Base-by-base conservation (phyloP, 192 early-diverging fungal genomes). In the Linderina pennispora region DNA sequence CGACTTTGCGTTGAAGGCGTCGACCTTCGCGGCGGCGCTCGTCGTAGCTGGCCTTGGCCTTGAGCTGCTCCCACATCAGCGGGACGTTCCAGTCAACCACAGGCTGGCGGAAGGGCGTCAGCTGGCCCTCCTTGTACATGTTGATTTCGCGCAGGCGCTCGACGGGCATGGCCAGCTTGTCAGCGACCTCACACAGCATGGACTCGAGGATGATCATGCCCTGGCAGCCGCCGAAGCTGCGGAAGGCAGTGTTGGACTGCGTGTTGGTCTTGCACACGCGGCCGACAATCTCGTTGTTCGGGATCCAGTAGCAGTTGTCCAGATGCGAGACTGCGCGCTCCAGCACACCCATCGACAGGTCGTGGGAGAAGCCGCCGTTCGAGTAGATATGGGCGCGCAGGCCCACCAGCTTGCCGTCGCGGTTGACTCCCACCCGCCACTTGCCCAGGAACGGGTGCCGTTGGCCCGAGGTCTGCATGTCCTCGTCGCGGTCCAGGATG, bases 201-300 rank as follows among this genome's bases (percentile, higher is more conserved):
- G 79, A 80, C 65, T 91, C 89, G 9, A 77, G 75, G 34, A 91
- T 68, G 49, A 91, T 74, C 83, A 89, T 87, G 28, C 83, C 88
- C 65, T 93, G 88, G 39, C 88, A 87, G 16, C 76, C 87, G 39
- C 91, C 91, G 51, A 91, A 93, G 21, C 89, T 80, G 50, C 91
- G 76, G 77, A 90, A 85, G 3, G 91, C 89, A 34, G 89, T 91
- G 71, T 90, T 91, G 47, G 86, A 85, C 53, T 85, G 80, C 24
- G 81, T 77, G 72, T 91, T 90, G 37, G 91, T 91, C 43, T 80
- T 81, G 58, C 88, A 90, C 20, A 89, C 59, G 33, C 71, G 64
- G 34, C 91, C 91, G 19, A 57, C 52, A 26, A 86, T 63, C 34
- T 78, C 70, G 6, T 82, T 54, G 56, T 86, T 75, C 19, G 87